Evolutionary conservation across 2,329 filamentous ascomycete genomes (phyloP).

Genomic region (Lachnellula subtilissima): DNA sequence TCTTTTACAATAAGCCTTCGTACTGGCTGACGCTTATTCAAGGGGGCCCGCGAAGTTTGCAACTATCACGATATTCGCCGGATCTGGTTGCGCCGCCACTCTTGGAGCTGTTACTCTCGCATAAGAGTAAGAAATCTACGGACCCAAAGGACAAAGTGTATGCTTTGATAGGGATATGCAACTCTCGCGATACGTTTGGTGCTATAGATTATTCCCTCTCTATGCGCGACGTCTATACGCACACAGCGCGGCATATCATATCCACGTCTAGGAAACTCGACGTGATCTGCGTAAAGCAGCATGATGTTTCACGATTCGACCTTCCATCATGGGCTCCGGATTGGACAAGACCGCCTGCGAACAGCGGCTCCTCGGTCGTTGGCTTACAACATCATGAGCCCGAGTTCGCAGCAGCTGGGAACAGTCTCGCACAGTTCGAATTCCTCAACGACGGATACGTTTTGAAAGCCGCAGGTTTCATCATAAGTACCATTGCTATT

Average conservation of each 20-base stretch:
- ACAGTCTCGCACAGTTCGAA: conserved; percentile 7
- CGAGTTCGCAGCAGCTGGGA: conserved; percentile 18
- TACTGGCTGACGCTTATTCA: conserved; percentile 17
- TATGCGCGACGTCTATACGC: conserved; percentile 17
- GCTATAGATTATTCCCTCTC: conserved; percentile 21
- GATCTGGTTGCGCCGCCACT: conserved; percentile 15
- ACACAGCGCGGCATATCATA: conserved; percentile 26
- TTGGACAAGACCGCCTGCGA: conserved; percentile 20
- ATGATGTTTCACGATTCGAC: conserved; percentile 5
- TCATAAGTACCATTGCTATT: conserved; percentile 19
- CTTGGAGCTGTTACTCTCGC: conserved; percentile 23
- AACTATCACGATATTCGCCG: conserved; percentile 20
- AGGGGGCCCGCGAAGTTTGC: conserved; percentile 22
- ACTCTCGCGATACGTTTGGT: conserved; percentile 15
- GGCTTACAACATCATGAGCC: conserved; percentile 23
- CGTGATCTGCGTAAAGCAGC: conserved; percentile 26
- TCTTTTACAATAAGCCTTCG: conserved; percentile 18
- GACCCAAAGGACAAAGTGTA: conserved; percentile 30
- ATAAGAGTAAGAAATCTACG: conserved; percentile 27
- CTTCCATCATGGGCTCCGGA: conserved; percentile 27
- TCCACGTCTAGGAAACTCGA: conserved; percentile 18
- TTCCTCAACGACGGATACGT: conserved; percentile 18
- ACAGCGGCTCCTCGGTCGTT: conserved; percentile 10
- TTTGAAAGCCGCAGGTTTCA: conserved; percentile 16
- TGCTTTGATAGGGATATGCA: conserved; percentile 27